These are phyloP conservation scores for Ustilago curta DNA, from an alignment of 1,284 basidiomycete genomes.

Conservation along the genomic window DNA sequence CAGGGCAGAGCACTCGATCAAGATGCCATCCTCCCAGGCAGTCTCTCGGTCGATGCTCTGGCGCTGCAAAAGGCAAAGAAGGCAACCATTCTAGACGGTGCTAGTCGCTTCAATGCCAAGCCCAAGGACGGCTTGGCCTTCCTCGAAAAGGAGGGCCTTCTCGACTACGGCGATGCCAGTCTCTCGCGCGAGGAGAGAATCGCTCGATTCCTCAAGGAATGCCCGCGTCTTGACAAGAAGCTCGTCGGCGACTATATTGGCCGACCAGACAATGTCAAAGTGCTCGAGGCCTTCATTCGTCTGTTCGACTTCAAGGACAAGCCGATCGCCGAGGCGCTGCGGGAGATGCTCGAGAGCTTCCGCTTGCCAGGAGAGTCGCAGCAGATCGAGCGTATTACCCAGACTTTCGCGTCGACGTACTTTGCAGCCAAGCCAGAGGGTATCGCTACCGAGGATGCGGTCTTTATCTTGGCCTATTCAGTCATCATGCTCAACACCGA, in stretches of 20 bases:
- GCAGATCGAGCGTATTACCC: slow-evolving; percentile 93
- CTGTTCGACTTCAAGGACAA: slow-evolving; percentile 92
- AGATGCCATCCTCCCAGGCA: slow-evolving; percentile 67
- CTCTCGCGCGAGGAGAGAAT: slow-evolving; percentile 61
- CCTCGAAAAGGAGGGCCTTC: slow-evolving; percentile 75
- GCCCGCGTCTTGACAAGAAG: slow-evolving; percentile 89
- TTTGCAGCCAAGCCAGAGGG: slow-evolving; percentile 89
- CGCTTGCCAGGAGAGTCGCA: slow-evolving; percentile 94
- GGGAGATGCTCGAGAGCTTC: slow-evolving; percentile 93
- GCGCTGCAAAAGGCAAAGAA: slow-evolving; percentile 84
- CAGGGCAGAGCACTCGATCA: slow-evolving; percentile 9
- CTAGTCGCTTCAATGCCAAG: slow-evolving; percentile 91
- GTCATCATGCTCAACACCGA: slow-evolving; percentile 99
- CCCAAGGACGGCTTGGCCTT: slow-evolving; percentile 88
- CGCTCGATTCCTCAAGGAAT: slow-evolving; percentile 87
- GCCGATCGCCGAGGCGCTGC: slow-evolving; percentile 92
- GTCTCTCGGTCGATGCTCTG: slow-evolving; percentile 73
- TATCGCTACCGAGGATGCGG: slow-evolving; percentile 90
- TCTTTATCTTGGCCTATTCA: slow-evolving; percentile 93
- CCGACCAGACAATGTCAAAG: slow-evolving; percentile 84
- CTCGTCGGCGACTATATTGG: slow-evolving; percentile 94
- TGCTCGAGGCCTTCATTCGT: slow-evolving; percentile 87
- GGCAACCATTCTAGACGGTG: slow-evolving; percentile 84
- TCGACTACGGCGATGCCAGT: slow-evolving; percentile 73
- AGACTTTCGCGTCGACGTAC: slow-evolving; percentile 91